phyloP scores from a whole-genome alignment of 1,284 basidiomycete genomes.

The Termitomyces sp. region DNA sequence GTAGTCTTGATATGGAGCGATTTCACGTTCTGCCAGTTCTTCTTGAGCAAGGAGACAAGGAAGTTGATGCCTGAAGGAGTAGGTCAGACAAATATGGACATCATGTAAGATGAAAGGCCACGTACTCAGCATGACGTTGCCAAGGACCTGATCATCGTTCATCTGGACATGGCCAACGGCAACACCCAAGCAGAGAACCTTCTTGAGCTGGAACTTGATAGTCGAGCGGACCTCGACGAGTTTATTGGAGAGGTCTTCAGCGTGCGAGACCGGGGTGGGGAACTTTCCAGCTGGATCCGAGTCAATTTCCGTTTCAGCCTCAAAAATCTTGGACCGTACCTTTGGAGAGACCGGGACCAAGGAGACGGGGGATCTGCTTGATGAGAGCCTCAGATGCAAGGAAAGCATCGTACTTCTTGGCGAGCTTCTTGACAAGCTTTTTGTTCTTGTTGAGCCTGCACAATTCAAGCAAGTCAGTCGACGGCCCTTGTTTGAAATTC shows the following conservation, averaged over 20 bases:
- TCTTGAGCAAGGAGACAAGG: constrained; percentile 98
- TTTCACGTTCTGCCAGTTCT: constrained; percentile 99
- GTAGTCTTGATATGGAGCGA: constrained; percentile 98
- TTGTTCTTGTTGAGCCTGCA: constrained; percentile 97
- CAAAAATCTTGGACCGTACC: constrained; percentile 37
- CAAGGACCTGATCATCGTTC: constrained; percentile 96
- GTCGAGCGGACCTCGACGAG: constrained; percentile 95
- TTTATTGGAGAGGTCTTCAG: constrained; percentile 91
- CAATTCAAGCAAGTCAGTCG: background rate
- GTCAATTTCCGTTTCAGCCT: background rate
- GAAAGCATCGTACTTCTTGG: constrained; percentile 99
- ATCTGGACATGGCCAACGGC: constrained; percentile 98
- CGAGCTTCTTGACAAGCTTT: constrained; percentile 99
- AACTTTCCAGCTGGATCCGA: constrained; percentile 86
- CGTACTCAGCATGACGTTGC: constrained; percentile 94
- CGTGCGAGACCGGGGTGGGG: constrained; percentile 94
- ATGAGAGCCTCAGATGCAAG: constrained; percentile 96
- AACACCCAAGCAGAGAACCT: constrained; percentile 98
- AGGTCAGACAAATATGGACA: constrained; percentile 8
- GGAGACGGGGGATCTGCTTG: constrained; percentile 99
- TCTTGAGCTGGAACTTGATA: constrained; percentile 99
- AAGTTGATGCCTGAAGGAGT: constrained; percentile 87
- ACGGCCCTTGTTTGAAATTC: background rate
- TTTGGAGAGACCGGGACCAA: constrained; percentile 99
- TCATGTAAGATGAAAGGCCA: constrained; percentile 12